A percentile compares a stretch with the other conserved stretches of the same genome.
Evolutionary conservation across 202 grass and related monocot species (phyloP).

Genomic region (Cymbopogon flexuosus): DNA sequence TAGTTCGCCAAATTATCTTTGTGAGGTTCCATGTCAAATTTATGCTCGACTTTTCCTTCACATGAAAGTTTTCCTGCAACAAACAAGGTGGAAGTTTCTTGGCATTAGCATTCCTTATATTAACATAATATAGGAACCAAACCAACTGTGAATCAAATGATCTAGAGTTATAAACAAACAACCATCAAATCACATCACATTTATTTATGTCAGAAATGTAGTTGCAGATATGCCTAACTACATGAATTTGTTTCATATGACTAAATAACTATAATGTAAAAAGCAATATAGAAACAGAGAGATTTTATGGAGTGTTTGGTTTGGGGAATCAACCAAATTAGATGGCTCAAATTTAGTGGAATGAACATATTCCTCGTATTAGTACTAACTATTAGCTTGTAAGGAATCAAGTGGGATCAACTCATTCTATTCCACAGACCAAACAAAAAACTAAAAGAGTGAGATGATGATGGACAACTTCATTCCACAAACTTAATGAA

Average conservation of each 20-base stretch:
- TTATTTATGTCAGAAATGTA: conserved; percentile 18
- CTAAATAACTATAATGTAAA: not conserved
- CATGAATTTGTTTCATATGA: not conserved
- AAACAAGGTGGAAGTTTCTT: not conserved
- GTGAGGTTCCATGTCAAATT: conserved; percentile 91
- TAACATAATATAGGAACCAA: not conserved
- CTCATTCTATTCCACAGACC: not conserved
- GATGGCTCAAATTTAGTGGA: not conserved
- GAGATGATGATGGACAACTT: not conserved
- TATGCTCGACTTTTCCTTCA: conserved; percentile 83
- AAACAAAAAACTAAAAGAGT: not conserved
- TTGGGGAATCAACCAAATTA: not conserved
- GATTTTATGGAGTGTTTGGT: not conserved
- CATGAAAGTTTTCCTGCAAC: conserved; percentile 67
- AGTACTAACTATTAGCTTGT: too few species aligned
- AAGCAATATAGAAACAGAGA: not conserved
- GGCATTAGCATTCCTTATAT: not conserved
- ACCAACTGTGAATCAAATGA: not conserved
- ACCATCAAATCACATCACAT: not conserved
- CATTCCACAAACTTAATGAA: not conserved
- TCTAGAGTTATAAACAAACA: conserved; percentile 15
- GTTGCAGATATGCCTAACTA: not conserved
- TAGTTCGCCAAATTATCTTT: conserved; percentile 84
- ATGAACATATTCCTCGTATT: not conserved
- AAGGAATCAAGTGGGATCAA: not conserved